Conservation (phyloP, 345 rosid genomes). For the Hibiscus tridactylites region DNA sequence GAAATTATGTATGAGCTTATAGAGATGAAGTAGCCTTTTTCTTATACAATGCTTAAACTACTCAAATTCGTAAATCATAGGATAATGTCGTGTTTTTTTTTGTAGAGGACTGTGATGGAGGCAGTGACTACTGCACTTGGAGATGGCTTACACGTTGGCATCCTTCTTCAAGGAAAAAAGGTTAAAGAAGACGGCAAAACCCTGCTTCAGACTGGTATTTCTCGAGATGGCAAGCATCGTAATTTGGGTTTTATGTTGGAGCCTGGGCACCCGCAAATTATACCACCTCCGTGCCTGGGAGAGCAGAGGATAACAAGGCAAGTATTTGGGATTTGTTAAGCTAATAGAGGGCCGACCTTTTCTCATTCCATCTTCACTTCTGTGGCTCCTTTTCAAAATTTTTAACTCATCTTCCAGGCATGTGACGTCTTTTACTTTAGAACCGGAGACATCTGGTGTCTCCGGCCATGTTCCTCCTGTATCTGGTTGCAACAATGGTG, state of each 20-base stretch:
- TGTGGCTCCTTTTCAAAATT: background rate
- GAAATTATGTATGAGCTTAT: background rate
- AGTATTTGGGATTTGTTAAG: background rate
- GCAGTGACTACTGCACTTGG: slow-evolving; percentile 22
- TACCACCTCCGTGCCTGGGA: background rate
- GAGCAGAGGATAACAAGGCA: slow-evolving; percentile 14
- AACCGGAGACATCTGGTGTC: slow-evolving; percentile 2
- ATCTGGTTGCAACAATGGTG: background rate
- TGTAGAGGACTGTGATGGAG: slow-evolving; percentile 24
- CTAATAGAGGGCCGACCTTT: background rate
- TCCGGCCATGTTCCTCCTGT: slow-evolving; percentile 1
- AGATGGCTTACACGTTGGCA: slow-evolving; percentile 25
- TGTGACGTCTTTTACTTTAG: slow-evolving; percentile 2
- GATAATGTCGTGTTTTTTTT: background rate
- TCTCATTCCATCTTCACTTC: background rate
- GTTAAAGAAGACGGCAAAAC: slow-evolving; percentile 33
- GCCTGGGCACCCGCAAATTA: slow-evolving; percentile 4
- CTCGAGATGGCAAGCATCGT: slow-evolving; percentile 12
- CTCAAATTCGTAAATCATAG: too few species aligned
- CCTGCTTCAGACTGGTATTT: slow-evolving; percentile 25
- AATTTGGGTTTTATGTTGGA: slow-evolving; percentile 24
- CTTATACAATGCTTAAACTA: too few species aligned
- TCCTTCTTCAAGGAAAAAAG: slow-evolving; percentile 24
- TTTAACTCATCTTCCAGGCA: slow-evolving; percentile 7
- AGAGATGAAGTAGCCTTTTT: too few species aligned